Evolutionary conservation across 2,329 filamentous ascomycete genomes (phyloP), one percentile per base, ranked within the genome.

Genomic region (Didymellaceae sp.): DNA sequence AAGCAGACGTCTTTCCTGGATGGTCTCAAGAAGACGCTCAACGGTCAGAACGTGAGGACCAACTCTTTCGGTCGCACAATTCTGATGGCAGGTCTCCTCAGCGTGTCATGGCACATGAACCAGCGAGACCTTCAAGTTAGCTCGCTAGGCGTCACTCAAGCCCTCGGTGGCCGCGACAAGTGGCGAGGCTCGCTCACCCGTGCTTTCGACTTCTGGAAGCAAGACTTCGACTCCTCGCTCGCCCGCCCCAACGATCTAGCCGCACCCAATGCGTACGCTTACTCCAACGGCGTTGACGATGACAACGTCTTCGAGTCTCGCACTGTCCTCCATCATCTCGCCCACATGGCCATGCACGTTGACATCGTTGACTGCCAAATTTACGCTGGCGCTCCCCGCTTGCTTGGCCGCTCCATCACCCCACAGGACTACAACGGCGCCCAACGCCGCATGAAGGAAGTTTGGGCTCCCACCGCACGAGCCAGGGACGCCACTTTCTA

Each of bases 291-390:
- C 24, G 17, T 60, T 51, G 76, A 79, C 33, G 85, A 87, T 63
- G 85, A 89, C 54, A 87, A 87, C 61, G 86, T 95, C 22, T 93
- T 94, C 62, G 91, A 97, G 70, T 91, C 88, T 56, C 85, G 91
- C 16, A 95, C 89, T 2, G 93, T 96, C 21, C 79, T 97, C 34
- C 92, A 97, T 68, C 91, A 96, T 64, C 79, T 99, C 10, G 94
- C 94, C 0, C 94, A 97, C 72, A 97, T 99, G 90, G 91, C 91
- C 3, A 96, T 96, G 83, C 91, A 97, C 67, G 91, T 96, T 18
- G 93, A 97, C 67, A 91, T 97, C 45, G 90, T 96, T n/a, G 93
- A 97, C 71, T 93, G 91, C 65, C 93, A 97, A 74, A 95, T 97
- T 59, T 97, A 94, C 71, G 94, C 93, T 5, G 87, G 92, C 7